Conservation (phyloP, 1,284 basidiomycete genomes). For the Cryptococcus neoformans region DNA sequence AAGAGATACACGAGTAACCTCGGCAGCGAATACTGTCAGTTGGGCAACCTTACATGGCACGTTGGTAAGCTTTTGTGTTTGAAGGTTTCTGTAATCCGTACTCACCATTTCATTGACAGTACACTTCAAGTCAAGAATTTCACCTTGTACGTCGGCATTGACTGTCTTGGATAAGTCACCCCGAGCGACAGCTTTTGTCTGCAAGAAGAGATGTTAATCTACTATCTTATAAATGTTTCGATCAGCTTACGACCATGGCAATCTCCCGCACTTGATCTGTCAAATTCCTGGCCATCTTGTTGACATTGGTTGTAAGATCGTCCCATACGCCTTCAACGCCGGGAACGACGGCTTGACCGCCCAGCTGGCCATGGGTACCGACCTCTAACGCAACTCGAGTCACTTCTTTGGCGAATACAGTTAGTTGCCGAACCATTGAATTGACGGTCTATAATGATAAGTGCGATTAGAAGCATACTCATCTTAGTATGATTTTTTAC, state of each 20-base stretch:
- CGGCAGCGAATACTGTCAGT: slow-evolving; percentile 56
- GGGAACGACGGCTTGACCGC: slow-evolving; percentile 86
- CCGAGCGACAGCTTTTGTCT: slow-evolving; percentile 89
- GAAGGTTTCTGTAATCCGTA: background rate
- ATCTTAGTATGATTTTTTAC: slow-evolving; percentile 2
- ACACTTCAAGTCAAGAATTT: slow-evolving; percentile 86
- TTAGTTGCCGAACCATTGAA: slow-evolving; percentile 84
- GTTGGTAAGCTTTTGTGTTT: background rate
- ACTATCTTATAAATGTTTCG: background rate
- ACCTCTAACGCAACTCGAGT: slow-evolving; percentile 91
- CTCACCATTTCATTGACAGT: slow-evolving; percentile 56
- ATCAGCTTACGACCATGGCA: slow-evolving; percentile 67
- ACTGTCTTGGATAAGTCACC: slow-evolving; percentile 88
- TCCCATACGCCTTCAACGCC: slow-evolving; percentile 95
- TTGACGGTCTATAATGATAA: slow-evolving; percentile 38
- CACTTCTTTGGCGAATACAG: slow-evolving; percentile 90
- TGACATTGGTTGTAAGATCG: slow-evolving; percentile 85
- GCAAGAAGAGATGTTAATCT: slow-evolving; percentile 3
- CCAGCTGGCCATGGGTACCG: slow-evolving; percentile 86
- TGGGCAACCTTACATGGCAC: slow-evolving; percentile 33
- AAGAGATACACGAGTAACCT: slow-evolving; percentile 76
- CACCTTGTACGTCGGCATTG: slow-evolving; percentile 93
- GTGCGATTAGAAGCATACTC: background rate
- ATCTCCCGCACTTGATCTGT: slow-evolving; percentile 98
- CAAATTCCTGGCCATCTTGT: slow-evolving; percentile 87